phyloP scores from a whole-genome alignment of 164 flowering plant genomes.

The Taxillus chinensis region DNA sequence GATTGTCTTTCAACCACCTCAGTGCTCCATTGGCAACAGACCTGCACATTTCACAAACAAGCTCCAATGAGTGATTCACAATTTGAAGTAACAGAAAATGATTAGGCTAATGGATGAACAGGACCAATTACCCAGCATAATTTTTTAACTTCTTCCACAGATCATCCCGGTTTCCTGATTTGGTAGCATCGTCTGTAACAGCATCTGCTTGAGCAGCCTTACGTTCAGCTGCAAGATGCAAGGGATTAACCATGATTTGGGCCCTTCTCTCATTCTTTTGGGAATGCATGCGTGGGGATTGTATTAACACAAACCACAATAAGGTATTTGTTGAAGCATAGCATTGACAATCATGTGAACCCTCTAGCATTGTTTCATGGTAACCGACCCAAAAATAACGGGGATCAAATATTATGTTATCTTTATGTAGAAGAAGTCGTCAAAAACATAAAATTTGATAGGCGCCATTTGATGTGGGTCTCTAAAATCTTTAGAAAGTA shows the following conservation, averaged over 20 bases:
- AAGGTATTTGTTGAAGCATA: too few species aligned
- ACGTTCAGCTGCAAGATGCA: constrained; percentile 34
- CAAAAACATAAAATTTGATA: too few species aligned
- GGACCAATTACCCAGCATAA: constrained; percentile 59
- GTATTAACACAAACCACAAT: too few species aligned
- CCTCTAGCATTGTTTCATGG: too few species aligned
- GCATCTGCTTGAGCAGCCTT: constrained; percentile 23
- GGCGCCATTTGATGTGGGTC: too few species aligned
- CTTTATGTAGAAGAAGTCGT: too few species aligned
- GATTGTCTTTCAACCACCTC: constrained; percentile 80
- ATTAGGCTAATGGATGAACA: neutral
- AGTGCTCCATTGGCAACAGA: constrained; percentile 71
- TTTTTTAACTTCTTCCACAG: constrained; percentile 55
- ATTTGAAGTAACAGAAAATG: neutral
- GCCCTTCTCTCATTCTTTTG: too few species aligned
- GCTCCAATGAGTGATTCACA: neutral
- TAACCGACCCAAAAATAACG: too few species aligned
- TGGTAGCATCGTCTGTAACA: constrained; percentile 32
- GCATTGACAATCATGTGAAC: too few species aligned
- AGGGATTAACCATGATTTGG: neutral
- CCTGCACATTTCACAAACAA: constrained; percentile 32
- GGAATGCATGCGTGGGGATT: too few species aligned
- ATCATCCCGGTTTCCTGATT: constrained; percentile 45
- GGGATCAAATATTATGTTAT: too few species aligned
- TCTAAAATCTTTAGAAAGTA: neutral